A percentile compares a stretch with the other conserved stretches of the same genome.
These are phyloP conservation scores for Pseudogymnoascus verrucosus DNA, from an alignment of 2,329 filamentous ascomycete genomes.

Conservation along the genomic window DNA sequence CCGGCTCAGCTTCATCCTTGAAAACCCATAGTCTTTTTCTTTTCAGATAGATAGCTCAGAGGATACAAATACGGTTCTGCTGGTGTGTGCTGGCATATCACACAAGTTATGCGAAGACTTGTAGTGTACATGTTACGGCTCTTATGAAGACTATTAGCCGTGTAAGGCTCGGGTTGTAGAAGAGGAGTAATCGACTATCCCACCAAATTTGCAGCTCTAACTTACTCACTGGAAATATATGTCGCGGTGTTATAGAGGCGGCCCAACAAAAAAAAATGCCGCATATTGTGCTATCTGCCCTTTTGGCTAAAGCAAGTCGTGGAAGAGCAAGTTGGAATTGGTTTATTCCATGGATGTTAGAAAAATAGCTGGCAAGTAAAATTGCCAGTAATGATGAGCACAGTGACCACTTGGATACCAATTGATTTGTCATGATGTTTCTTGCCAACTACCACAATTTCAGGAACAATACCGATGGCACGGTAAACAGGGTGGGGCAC, in stretches of 20 bases:
- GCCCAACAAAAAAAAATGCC: neutral
- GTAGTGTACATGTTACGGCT: no score
- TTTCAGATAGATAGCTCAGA: no score
- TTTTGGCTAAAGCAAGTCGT: neutral
- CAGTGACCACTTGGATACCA: neutral
- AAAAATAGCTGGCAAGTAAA: neutral
- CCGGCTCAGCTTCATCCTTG: slow-evolving; percentile 12
- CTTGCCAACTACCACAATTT: neutral
- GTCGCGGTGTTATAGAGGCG: no score
- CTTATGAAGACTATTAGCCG: no score
- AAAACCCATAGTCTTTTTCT: no score
- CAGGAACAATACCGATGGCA: neutral
- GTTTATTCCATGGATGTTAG: neutral
- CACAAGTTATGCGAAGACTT: no score
- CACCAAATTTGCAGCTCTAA: no score
- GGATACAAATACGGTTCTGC: no score
- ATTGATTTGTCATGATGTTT: neutral
- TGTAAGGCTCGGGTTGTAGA: no score
- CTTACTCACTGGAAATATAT: no score
- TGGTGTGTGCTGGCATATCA: no score
- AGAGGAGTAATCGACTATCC: no score
- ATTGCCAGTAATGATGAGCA: neutral
- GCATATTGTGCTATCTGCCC: neutral
- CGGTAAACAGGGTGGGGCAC: neutral
- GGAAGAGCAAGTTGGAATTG: neutral